Evolutionary conservation across 768 basidiomycete species (phyloP), one percentile per base, ranked within the genome.

Genomic region (Boletus fagicola): DNA sequence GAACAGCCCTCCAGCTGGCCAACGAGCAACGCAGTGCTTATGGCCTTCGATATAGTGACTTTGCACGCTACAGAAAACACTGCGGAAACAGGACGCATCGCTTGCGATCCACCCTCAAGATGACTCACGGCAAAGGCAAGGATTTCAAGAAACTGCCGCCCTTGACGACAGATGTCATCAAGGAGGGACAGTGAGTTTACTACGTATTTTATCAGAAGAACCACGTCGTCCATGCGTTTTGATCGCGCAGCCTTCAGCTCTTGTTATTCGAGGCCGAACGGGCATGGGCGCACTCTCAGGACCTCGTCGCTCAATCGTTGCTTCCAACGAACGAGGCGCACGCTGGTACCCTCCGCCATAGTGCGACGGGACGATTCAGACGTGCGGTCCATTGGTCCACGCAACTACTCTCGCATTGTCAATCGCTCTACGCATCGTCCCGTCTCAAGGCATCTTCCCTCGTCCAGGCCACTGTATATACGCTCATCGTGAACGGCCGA

Each of bases 11-110:
- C 39, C 86, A 86, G 67, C 80, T 93, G 51, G 85, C 84, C 39
- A 94, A 95, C 70, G 88, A 92, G 68, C 93, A 97, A 68, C 85
- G 96, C 54, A 92, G 80, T 61, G 86, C 90, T 4, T 96, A 95
- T 71, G 96, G 96, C 7, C 75, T 97, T 60, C 86, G 95, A 60
- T 94, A 92, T 69, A 91, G 88, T 67, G 95, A 98, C 69, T 88
- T 86, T 71, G 76, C 79, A 52, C 85, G 94, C 51, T 98, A 98
- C 75, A 92, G 94, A 64, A 93, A 93, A 64, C 94, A 98, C 66
- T 96, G 94, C 69, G 85, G 89, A 7, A 93, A 94, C 70, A 85
- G 91, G 66, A 89, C 94, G 0, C 93, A 94, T 73, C 86, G 92
- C 49, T 77, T 97, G 40, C 85, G 94, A 60, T 92, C 90, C 30